These are phyloP conservation scores for Phytopythium cucurbitacearum DNA, from an alignment of 352 stramenopile species.

Conservation along the genomic window DNA sequence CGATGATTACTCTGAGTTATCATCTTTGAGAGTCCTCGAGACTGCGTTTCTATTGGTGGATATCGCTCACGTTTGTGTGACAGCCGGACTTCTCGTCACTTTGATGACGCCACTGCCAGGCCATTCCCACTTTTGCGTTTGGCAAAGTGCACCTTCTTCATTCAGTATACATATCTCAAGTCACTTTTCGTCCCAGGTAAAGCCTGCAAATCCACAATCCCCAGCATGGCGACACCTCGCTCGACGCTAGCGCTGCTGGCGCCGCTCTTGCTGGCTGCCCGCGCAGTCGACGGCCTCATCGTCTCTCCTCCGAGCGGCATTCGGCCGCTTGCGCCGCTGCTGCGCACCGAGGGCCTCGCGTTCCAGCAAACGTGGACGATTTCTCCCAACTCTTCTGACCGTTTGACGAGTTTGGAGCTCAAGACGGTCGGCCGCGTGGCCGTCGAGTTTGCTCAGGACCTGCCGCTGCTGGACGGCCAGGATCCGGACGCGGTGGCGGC, in stretches of 20 bases:
- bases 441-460: background rate
- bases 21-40: too few relatives aligned
- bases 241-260: background rate
- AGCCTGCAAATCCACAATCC: too few relatives aligned
- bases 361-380: background rate
- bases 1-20: too few relatives aligned
- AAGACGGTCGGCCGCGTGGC: background rate
- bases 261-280: background rate
- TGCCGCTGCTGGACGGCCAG: background rate
- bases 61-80: background rate
- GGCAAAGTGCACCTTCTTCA: too few relatives aligned
- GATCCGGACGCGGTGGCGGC: background rate
- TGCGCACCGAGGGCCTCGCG: background rate
- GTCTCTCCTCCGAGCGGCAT: background rate
- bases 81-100: background rate
- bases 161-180: too few relatives aligned
- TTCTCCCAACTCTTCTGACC: background rate
- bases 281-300: background rate
- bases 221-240: background rate
- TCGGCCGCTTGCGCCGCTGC: background rate
- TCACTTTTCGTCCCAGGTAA: too few relatives aligned
- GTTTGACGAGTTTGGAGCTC: background rate
- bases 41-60: conserved; percentile 1
- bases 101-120: too few relatives aligned
- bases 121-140: too few relatives aligned